Percentiles rank a stretch among this genome's conserved stretches.
phyloP scores from a whole-genome alignment of 2,329 filamentous ascomycete genomes.

The Curvularia lunata region DNA sequence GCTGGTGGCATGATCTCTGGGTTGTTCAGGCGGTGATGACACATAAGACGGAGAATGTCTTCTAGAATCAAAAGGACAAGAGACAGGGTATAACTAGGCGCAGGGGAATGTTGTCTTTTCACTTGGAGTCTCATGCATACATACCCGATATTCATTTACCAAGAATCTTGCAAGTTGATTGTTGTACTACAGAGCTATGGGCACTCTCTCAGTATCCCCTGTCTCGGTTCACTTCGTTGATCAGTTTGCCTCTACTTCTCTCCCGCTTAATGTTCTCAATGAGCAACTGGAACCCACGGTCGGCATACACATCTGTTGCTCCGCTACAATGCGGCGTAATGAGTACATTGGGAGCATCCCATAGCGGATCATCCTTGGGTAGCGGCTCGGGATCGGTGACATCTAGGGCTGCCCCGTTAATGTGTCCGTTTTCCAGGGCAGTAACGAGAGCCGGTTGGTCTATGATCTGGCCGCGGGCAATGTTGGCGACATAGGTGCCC shows the following conservation, averaged over 20 bases:
- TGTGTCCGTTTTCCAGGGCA: slow-evolving; percentile 62
- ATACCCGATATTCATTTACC: slow-evolving; percentile 13
- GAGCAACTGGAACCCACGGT: slow-evolving; percentile 64
- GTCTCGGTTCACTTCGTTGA: slow-evolving; percentile 67
- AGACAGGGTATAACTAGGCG: not conserved
- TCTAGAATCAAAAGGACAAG: not conserved
- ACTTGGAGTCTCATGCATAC: slow-evolving; percentile 5
- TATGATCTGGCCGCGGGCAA: slow-evolving; percentile 70
- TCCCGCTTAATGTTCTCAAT: slow-evolving; percentile 62
- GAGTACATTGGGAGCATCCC: slow-evolving; percentile 71
- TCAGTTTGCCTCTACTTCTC: slow-evolving; percentile 60
- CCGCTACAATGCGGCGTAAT: slow-evolving; percentile 71
- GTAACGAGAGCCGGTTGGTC: slow-evolving; percentile 67
- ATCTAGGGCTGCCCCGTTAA: slow-evolving; percentile 74
- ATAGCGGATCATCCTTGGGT: slow-evolving; percentile 70
- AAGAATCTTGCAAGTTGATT: not conserved
- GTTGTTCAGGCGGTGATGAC: slow-evolving; percentile 55
- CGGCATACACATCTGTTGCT: slow-evolving; percentile 60
- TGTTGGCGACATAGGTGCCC: slow-evolving; percentile 71
- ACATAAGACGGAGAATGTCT: not conserved
- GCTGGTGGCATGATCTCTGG: slow-evolving; percentile 62
- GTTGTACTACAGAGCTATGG: not conserved
- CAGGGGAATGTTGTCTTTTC: not conserved
- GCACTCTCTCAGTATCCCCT: slow-evolving; percentile 62
- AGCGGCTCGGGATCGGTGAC: slow-evolving; percentile 82